Conservation (phyloP, 495 filamentous ascomycete species). For the Daldinia decipiens region DNA sequence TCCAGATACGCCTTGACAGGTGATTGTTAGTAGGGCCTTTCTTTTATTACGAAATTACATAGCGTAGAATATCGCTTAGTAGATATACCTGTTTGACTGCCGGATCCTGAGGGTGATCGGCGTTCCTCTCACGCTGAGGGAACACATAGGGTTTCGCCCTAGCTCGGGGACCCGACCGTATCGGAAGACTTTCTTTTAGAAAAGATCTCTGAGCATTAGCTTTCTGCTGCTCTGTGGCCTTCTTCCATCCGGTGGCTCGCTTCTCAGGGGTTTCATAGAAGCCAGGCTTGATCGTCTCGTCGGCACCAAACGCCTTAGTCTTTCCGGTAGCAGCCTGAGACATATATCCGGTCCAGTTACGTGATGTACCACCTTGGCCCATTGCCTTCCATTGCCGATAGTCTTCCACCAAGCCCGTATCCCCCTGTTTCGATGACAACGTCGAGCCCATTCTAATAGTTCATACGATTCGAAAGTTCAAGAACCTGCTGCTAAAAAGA, state of each 20-base stretch:
- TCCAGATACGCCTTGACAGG: constrained; percentile 37
- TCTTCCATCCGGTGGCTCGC: constrained; percentile 29
- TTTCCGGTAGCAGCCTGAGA: constrained; percentile 24
- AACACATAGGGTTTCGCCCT: constrained; percentile 32
- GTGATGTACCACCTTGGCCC: constrained; percentile 28
- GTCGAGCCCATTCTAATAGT: constrained; percentile 10
- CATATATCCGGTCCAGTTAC: constrained; percentile 24
- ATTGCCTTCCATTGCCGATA: constrained; percentile 36
- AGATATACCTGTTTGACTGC: constrained; percentile 26
- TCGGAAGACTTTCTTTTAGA: constrained; percentile 27
- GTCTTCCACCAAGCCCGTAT: constrained; percentile 18
- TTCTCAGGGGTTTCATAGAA: constrained; percentile 35
- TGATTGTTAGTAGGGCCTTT: constrained; percentile 4
- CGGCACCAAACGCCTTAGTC: constrained; percentile 21
- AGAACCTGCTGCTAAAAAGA: constrained; percentile 12
- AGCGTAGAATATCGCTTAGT: neutral
- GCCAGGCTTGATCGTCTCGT: constrained; percentile 35
- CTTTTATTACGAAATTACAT: neutral
- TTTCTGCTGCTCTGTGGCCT: constrained; percentile 34
- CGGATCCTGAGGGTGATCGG: constrained; percentile 26
- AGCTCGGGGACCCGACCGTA: constrained; percentile 30
- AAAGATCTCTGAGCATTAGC: constrained; percentile 29
- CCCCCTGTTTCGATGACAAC: constrained; percentile 16
- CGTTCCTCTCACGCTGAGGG: constrained; percentile 38
- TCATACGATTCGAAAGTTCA: constrained; percentile 9